A percentile compares a stretch with the other conserved stretches of the same genome.
Evolutionary conservation across 2,329 filamentous ascomycete species (phyloP).

Genomic region (Alternaria gaisen): DNA sequence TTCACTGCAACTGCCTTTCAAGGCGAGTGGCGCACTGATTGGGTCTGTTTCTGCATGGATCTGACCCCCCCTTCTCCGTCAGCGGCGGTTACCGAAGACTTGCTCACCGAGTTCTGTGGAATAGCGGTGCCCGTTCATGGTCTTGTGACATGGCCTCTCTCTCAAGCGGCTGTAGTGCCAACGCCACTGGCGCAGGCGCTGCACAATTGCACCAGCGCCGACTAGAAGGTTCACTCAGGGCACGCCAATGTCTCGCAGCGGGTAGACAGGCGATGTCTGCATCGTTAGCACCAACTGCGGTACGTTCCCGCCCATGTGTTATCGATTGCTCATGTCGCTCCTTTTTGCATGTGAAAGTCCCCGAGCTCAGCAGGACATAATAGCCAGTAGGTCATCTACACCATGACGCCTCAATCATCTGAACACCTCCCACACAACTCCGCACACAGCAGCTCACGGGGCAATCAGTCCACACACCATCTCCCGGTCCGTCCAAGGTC

Average conservation of each 20-base stretch:
- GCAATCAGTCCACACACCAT: slow-evolving; percentile 37
- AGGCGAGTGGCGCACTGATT: slow-evolving; percentile 17
- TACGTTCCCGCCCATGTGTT: slow-evolving; percentile 27
- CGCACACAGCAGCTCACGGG: slow-evolving; percentile 39
- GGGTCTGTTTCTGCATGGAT: slow-evolving; percentile 25
- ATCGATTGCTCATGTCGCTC: slow-evolving; percentile 23
- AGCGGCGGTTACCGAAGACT: slow-evolving; percentile 31
- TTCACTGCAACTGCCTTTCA: slow-evolving; percentile 28
- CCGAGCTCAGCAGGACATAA: slow-evolving; percentile 36
- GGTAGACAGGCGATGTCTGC: slow-evolving; percentile 33
- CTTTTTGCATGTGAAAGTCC: slow-evolving; percentile 44
- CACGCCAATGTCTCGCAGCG: slow-evolving; percentile 46
- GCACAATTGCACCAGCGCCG: slow-evolving; percentile 31
- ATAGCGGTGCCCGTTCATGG: slow-evolving; percentile 24
- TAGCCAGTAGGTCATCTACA: slow-evolving; percentile 26
- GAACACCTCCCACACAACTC: slow-evolving; percentile 5
- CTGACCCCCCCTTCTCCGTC: slow-evolving; percentile 13
- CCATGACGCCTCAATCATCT: slow-evolving; percentile 5
- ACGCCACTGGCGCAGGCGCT: slow-evolving; percentile 41
- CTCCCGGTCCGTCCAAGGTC: slow-evolving; percentile 27
- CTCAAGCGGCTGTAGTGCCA: slow-evolving; percentile 24
- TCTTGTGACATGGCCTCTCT: slow-evolving; percentile 44
- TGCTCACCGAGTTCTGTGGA: slow-evolving; percentile 29
- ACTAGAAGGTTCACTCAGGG: slow-evolving; percentile 29
- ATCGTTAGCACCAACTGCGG: slow-evolving; percentile 26